phyloP scores from a whole-genome alignment of 805 yeast species.

The Tetrapisispora taiwanensis region DNA sequence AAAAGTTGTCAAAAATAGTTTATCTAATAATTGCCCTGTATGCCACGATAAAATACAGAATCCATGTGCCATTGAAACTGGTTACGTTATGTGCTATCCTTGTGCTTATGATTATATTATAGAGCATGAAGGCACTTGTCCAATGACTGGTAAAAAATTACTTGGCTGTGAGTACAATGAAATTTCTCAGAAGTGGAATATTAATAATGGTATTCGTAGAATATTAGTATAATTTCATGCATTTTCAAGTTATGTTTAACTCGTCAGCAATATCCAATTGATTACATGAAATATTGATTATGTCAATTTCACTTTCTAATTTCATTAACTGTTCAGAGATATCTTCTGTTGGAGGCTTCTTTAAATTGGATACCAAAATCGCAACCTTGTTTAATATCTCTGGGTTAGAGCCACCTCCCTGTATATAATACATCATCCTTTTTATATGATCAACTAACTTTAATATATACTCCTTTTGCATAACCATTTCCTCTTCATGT shows the following conservation, averaged over 20 bases:
- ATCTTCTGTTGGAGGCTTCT: constrained; percentile 16
- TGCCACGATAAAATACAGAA: constrained; percentile 57
- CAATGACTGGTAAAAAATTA: constrained; percentile 63
- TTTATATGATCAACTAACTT: constrained; percentile 11
- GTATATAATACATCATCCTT: constrained; percentile 14
- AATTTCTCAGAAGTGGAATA: constrained; percentile 53
- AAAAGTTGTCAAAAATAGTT: constrained; percentile 2
- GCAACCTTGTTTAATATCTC: constrained; percentile 15
- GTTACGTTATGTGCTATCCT: constrained; percentile 79
- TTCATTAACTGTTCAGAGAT: constrained; percentile 18
- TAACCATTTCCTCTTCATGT: constrained; percentile 4
- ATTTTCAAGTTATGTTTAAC: not conserved
- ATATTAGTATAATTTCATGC: constrained; percentile 44
- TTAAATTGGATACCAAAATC: constrained; percentile 13
- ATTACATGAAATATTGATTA: constrained; percentile 17
- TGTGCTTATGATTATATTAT: constrained; percentile 64
- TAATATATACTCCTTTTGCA: constrained; percentile 1
- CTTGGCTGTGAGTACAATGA: constrained; percentile 60
- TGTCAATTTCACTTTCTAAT: constrained; percentile 19
- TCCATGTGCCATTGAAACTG: constrained; percentile 86
- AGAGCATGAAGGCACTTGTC: constrained; percentile 52
- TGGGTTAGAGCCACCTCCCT: constrained; percentile 3
- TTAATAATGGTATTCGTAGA: constrained; percentile 68
- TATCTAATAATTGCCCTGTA: constrained; percentile 47
- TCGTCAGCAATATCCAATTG: constrained; percentile 19